Conservation (phyloP, 1,284 basidiomycete genomes). For the Hemileia vastatrix region DNA sequence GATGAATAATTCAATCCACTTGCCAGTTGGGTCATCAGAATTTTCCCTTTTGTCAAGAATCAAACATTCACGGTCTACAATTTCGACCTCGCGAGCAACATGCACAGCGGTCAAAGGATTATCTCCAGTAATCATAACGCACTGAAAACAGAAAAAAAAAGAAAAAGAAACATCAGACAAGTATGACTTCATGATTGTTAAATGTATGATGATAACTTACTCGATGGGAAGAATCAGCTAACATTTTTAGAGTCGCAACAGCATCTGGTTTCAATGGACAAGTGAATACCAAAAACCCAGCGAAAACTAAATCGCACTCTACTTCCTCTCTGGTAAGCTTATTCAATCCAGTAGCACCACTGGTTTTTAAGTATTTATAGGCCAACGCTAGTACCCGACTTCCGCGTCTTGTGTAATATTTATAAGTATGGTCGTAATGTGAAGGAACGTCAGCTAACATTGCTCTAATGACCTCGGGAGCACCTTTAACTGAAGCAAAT, state of each 20-base stretch:
- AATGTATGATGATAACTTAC: conserved; percentile 50
- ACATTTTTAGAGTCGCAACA: conserved; percentile 74
- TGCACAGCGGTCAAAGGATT: conserved; percentile 90
- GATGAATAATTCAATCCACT: conserved; percentile 35
- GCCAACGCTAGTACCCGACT: conserved; percentile 83
- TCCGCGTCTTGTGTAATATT: conserved; percentile 79
- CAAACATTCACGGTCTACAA: conserved; percentile 81
- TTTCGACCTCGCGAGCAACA: conserved; percentile 86
- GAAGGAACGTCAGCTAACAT: conserved; percentile 68
- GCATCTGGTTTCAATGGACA: conserved; percentile 92
- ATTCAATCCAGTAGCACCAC: conserved; percentile 58
- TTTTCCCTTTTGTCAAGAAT: conserved; percentile 83
- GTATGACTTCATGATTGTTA: background rate
- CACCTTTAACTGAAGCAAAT: conserved; percentile 71
- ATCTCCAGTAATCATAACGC: conserved; percentile 95
- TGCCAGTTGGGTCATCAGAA: conserved; percentile 57
- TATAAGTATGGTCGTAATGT: conserved; percentile 81
- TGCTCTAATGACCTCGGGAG: conserved; percentile 80
- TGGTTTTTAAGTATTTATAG: conserved; percentile 64
- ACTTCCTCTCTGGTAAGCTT: conserved; percentile 66
- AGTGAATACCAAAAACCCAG: conserved; percentile 90
- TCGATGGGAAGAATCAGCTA: conserved; percentile 84
- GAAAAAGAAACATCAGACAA: conserved; percentile 15
- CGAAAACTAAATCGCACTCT: conserved; percentile 67
- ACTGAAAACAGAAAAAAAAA: conserved; percentile 49